Evolutionary conservation across 768 basidiomycete species (phyloP).

Genomic region (Mycena epipterygia): DNA sequence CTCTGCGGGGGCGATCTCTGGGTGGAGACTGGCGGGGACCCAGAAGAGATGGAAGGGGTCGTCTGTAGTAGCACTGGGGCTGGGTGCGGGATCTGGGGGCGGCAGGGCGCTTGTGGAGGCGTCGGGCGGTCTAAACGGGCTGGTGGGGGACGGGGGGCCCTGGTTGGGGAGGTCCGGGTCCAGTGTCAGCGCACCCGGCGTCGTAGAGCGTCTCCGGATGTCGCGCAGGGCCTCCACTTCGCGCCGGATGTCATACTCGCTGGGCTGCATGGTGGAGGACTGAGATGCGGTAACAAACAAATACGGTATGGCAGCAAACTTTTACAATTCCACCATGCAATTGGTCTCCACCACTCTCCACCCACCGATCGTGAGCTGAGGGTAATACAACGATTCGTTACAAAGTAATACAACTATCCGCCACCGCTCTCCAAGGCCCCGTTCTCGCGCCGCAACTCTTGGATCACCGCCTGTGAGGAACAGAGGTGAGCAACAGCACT

Average conservation of each 20-base stretch:
- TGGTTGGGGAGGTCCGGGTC: constrained; percentile 93
- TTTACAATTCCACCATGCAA: no score
- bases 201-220: constrained; percentile 85
- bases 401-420: not conserved
- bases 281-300: constrained; percentile 5
- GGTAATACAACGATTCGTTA: not conserved
- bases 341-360: no score
- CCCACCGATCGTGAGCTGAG: no score
- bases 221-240: constrained; percentile 75
- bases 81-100: constrained; percentile 38
- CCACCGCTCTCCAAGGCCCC: constrained; percentile 21
- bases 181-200: constrained; percentile 85
- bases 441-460: constrained; percentile 84
- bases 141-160: constrained; percentile 71
- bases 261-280: constrained; percentile 74
- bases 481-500: constrained; percentile 27
- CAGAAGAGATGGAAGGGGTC: constrained; percentile 96
- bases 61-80: constrained; percentile 62
- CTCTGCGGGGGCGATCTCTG: constrained; percentile 97
- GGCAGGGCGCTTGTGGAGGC: constrained; percentile 53
- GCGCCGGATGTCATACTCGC: constrained; percentile 70
- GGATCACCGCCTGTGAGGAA: constrained; percentile 78
- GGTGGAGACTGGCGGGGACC: constrained; percentile 97
- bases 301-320: no score
- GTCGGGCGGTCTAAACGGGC: constrained; percentile 42